Conservation (phyloP, 1,284 basidiomycete genomes). For the Flammula alnicola region DNA sequence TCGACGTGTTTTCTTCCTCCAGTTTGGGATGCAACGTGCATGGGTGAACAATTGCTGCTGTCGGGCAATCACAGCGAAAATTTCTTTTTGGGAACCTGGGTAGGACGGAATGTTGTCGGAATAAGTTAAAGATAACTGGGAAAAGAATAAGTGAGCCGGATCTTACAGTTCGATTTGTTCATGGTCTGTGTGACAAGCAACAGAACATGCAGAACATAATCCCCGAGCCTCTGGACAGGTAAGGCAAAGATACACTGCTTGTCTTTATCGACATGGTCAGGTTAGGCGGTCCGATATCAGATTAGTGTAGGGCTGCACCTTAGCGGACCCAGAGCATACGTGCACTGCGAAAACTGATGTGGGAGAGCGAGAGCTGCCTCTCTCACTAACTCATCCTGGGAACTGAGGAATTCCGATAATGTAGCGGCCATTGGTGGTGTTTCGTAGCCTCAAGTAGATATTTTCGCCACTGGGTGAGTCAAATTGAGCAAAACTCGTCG, state of each 20-base stretch:
- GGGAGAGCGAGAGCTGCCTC: constrained; percentile 76
- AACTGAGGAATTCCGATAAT: constrained; percentile 54
- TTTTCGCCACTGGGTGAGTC: too few relatives aligned
- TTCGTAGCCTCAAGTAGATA: background rate
- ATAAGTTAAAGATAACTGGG: constrained; percentile 17
- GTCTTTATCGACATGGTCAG: constrained; percentile 38
- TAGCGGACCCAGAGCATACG: constrained; percentile 63
- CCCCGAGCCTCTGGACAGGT: constrained; percentile 65
- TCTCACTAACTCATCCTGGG: constrained; percentile 63
- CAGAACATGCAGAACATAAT: constrained; percentile 80
- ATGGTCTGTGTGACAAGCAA: constrained; percentile 81
- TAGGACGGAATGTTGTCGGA: constrained; percentile 16
- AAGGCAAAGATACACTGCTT: constrained; percentile 77
- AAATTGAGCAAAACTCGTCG: too few relatives aligned
- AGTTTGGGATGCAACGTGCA: constrained; percentile 62
- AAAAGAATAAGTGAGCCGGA: constrained; percentile 10
- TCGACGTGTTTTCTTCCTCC: constrained; percentile 60
- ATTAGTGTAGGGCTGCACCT: constrained; percentile 36
- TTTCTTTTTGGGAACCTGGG: constrained; percentile 73
- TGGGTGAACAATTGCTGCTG: constrained; percentile 54
- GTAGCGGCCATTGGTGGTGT: constrained; percentile 37
- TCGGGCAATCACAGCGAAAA: constrained; percentile 84
- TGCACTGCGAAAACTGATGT: constrained; percentile 76
- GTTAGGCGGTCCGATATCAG: background rate
- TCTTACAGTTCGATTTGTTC: constrained; percentile 75